Percentiles rank a stretch among this genome's conserved stretches.
Evolutionary conservation across 352 stramenopile genomes (phyloP).

Genomic region (Globisporangium paddicum): DNA sequence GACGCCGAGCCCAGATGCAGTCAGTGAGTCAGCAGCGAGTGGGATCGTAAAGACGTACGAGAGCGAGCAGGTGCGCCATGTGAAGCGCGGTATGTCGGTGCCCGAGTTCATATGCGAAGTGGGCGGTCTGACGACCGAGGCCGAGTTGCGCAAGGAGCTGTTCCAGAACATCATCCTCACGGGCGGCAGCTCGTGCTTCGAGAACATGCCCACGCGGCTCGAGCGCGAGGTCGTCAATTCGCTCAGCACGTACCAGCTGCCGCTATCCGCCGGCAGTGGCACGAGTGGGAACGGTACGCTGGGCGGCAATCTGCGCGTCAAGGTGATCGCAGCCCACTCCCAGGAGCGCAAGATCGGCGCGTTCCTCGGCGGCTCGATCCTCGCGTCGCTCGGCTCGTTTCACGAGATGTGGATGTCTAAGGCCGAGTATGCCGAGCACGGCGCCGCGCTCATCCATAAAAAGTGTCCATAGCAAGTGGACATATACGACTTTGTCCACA

Average conservation of each 20-base stretch:
- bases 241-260: constrained; percentile 33
- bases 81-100: constrained; percentile 40
- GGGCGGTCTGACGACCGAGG: constrained; percentile 55
- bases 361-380: constrained; percentile 95
- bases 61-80: neutral
- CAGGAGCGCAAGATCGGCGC: constrained; percentile 65
- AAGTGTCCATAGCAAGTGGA: constrained; percentile 71
- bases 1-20: neutral
- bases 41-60: constrained; percentile 7
- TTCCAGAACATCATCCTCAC: constrained; percentile 83
- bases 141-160: constrained; percentile 70
- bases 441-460: constrained; percentile 94
- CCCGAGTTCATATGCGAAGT: constrained; percentile 64
- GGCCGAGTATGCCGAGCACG: constrained; percentile 98
- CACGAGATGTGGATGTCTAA: constrained; percentile 99
- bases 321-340: constrained; percentile 52
- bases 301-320: constrained; percentile 53
- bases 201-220: constrained; percentile 66
- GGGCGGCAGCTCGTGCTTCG: constrained; percentile 77
- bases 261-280: constrained; percentile 16
- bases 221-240: constrained; percentile 68
- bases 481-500: neutral
- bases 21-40: neutral
- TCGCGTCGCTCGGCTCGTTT: constrained; percentile 96
- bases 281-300: constrained; percentile 10